Evolutionary conservation across 2,329 filamentous ascomycete genomes (phyloP).

Genomic region (Chaetomium sp.): DNA sequence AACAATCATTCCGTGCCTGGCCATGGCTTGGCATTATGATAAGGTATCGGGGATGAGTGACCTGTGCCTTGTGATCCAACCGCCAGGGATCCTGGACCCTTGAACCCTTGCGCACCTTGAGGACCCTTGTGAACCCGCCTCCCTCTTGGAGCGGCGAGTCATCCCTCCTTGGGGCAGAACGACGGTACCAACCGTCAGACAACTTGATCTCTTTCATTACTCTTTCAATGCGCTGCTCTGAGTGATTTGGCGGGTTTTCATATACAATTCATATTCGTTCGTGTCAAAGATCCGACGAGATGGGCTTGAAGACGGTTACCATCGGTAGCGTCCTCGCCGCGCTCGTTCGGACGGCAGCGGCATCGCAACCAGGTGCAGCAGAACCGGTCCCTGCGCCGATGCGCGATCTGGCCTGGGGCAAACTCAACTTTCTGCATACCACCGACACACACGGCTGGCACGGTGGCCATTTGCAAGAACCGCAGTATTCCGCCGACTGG

Average conservation of each 20-base stretch:
- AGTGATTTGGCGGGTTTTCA: not conserved
- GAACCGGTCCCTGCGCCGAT: conserved; percentile 77
- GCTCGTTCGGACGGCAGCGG: conserved; percentile 45
- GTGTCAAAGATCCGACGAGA: not conserved
- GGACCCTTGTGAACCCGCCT: not conserved
- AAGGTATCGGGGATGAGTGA: too few species aligned
- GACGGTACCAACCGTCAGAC: not conserved
- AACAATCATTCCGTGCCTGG: too few species aligned
- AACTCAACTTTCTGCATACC: conserved; percentile 95
- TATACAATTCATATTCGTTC: not conserved
- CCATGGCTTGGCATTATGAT: too few species aligned
- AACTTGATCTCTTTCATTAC: not conserved
- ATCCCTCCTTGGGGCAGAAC: not conserved
- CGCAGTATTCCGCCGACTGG: conserved; percentile 95
- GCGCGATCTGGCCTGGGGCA: conserved; percentile 84
- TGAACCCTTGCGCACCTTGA: not conserved
- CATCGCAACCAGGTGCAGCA: conserved; percentile 79
- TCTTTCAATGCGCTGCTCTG: not conserved
- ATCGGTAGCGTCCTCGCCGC: conserved; percentile 40
- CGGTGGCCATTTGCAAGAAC: conserved; percentile 86
- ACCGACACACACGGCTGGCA: conserved; percentile 97
- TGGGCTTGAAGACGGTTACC: conserved; percentile 35
- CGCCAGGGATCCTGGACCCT: not conserved
- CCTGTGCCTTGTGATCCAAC: not conserved
- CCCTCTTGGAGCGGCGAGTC: not conserved